Base-by-base conservation (phyloP, 2,329 filamentous ascomycete species). In the Fusarium napiforme region DNA sequence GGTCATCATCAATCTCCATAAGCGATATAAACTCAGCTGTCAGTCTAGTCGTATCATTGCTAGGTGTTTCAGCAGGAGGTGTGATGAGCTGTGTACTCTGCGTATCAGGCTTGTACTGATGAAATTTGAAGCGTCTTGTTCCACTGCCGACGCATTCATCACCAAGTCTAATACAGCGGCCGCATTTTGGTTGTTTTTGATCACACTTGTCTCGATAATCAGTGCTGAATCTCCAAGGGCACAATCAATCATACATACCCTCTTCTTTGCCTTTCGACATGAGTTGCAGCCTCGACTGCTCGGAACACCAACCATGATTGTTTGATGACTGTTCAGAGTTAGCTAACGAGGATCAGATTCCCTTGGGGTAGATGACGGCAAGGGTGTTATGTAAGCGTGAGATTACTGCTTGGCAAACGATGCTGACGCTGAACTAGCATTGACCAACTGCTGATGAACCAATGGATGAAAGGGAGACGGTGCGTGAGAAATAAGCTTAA, bases 251-350 rank as follows among this genome's bases (percentile, higher is more conserved):
- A n/a, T 4, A 10, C 19, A 7, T 52, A 37, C 68, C 47, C 59
- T 64, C 36, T 72, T 72, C 63, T 72, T 72, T 23, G 62, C 63
- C 4, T 43, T 72, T 46, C 69, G 63, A 36, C 68, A 72, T 2
- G 34, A 28, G 15, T 59, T 55, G 16, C 69, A 72, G 1, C 63
- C 69, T n/a, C 52, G 50, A 15, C 69, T 72, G 15, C 40, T 68
- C 0, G 69, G 69, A 18, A 72, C 68, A 11, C 68, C 63, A 3
- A 63, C 68, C 69, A 71, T 60, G 9, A 36, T 32, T 21, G 19
- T 39, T 46, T 43, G 36, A 40, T 60, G 32, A 36, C 28, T 60
- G 12, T n/a, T 26, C 47, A 32, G 26, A 12, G 21, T 37, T 15
- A 40, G 55, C 19, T 58, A 23, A 55, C 11, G 39, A 7, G 18